Conservation (phyloP, 2,329 filamentous ascomycete genomes). For the Laburnicola sp. region DNA sequence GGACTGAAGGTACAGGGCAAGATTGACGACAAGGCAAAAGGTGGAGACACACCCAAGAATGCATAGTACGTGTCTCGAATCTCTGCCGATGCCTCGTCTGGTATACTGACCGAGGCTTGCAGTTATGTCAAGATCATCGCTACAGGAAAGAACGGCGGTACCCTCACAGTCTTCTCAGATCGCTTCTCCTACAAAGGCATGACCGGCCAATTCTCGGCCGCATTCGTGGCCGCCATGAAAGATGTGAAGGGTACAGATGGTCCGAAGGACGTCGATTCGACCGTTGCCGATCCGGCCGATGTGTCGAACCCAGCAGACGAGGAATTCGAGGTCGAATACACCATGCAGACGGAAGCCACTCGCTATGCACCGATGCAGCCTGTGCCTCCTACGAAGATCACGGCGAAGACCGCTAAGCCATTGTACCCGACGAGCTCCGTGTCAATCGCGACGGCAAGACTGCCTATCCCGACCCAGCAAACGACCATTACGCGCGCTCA, state of each 20-base stretch:
- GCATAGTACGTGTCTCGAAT: conserved; percentile 55
- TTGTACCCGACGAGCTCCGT: conserved; percentile 61
- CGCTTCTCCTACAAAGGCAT: conserved; percentile 68
- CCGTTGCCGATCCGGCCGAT: conserved; percentile 22
- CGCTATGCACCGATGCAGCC: conserved; percentile 65
- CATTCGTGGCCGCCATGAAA: conserved; percentile 46
- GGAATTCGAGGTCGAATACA: conserved; percentile 54
- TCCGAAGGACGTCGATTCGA: conserved; percentile 29
- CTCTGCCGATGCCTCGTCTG: neutral
- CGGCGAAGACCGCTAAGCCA: conserved; percentile 54
- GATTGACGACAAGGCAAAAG: conserved; percentile 29
- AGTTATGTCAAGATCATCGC: conserved; percentile 56
- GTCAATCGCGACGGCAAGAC: conserved; percentile 54
- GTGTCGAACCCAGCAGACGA: conserved; percentile 30
- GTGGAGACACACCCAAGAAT: conserved; percentile 49
- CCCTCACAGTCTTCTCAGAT: conserved; percentile 61
- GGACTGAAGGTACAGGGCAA: conserved; percentile 45
- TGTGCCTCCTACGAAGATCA: conserved; percentile 62
- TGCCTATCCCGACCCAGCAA: conserved; percentile 50
- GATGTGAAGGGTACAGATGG: conserved; percentile 33
- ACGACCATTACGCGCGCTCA: conserved; percentile 57
- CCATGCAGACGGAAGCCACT: conserved; percentile 59
- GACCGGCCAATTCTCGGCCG: conserved; percentile 60
- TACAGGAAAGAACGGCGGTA: conserved; percentile 57
- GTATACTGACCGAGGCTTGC: conserved; percentile 12